These are phyloP conservation scores for Inga oerstediana DNA, from an alignment of 306 rosid genomes.

Conservation along the genomic window DNA sequence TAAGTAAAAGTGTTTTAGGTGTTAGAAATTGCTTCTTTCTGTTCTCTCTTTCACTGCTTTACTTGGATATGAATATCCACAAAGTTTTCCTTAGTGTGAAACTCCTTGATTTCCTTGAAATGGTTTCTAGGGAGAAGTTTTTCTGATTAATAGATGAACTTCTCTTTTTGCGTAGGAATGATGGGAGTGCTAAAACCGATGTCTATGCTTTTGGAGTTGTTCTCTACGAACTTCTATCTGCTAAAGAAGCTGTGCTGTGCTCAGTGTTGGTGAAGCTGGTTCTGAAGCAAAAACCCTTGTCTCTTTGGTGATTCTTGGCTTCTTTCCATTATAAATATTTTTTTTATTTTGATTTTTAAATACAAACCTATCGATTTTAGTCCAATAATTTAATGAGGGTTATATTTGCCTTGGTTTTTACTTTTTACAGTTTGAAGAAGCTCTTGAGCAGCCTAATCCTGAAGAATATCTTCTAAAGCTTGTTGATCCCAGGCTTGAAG, in stretches of 20 bases:
- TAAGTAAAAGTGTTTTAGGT: neutral
- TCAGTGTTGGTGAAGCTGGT: constrained; percentile 27
- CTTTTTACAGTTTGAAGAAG: constrained; percentile 61
- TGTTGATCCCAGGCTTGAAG: constrained; percentile 49
- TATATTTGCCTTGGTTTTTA: neutral
- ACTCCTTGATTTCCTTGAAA: neutral
- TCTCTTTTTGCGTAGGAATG: neutral
- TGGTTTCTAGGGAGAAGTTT: neutral
- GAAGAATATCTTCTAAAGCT: constrained; percentile 45
- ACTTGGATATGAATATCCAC: neutral
- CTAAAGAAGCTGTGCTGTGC: constrained; percentile 48
- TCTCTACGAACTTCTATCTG: constrained; percentile 61
- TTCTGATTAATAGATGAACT: neutral
- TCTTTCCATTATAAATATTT: neutral
- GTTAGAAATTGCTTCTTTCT: no score
- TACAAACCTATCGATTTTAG: neutral
- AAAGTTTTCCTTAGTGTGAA: neutral
- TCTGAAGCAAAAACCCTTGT: constrained; percentile 55
- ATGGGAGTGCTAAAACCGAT: constrained; percentile 55
- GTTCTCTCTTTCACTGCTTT: neutral
- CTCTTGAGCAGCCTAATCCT: constrained; percentile 46
- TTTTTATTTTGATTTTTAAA: neutral
- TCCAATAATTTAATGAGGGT: neutral
- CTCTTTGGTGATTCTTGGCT: constrained; percentile 45
- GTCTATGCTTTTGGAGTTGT: constrained; percentile 51